Evolutionary conservation across 1,139 yeast genomes (phyloP).

Genomic region (Taphrina communis): DNA sequence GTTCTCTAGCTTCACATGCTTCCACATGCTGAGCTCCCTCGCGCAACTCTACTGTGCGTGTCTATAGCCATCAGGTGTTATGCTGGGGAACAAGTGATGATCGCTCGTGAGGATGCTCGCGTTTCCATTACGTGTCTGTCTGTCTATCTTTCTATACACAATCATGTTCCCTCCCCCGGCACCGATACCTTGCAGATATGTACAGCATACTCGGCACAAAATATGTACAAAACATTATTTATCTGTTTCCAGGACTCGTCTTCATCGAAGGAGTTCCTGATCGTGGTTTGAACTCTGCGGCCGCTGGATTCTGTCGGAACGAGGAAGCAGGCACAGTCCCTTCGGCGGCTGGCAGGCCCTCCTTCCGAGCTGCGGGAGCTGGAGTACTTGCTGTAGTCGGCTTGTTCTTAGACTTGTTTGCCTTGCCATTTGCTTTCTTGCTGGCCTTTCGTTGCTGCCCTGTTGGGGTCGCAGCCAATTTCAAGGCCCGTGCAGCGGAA

Average conservation of each 20-base stretch:
- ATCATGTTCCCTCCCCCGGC: too few relatives aligned
- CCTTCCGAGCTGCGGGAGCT: too few relatives aligned
- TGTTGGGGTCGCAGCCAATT: not conserved
- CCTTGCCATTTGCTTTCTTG: conserved; percentile 10
- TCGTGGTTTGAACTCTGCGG: conserved; percentile 1
- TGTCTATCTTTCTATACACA: too few relatives aligned
- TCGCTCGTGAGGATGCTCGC: too few relatives aligned
- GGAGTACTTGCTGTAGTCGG: not conserved
- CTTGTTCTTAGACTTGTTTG: not conserved
- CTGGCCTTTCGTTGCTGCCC: not conserved
- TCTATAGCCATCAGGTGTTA: too few relatives aligned
- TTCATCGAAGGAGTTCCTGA: not conserved
- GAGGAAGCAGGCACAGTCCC: too few relatives aligned
- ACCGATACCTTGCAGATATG: not conserved
- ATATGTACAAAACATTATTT: not conserved
- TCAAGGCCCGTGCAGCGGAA: conserved; percentile 23
- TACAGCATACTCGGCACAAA: not conserved
- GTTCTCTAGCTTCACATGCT: not conserved
- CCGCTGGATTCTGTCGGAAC: conserved; percentile 3
- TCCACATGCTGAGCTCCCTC: not conserved
- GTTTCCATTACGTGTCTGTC: too few relatives aligned
- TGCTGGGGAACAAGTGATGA: too few relatives aligned
- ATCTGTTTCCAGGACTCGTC: too few relatives aligned
- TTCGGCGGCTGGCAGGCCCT: not conserved
- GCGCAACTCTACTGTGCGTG: not conserved